Percentiles rank a stretch among this genome's conserved stretches.
These are phyloP conservation scores for Boletus mariae DNA, from an alignment of 1,284 basidiomycete genomes.

Conservation along the genomic window DNA sequence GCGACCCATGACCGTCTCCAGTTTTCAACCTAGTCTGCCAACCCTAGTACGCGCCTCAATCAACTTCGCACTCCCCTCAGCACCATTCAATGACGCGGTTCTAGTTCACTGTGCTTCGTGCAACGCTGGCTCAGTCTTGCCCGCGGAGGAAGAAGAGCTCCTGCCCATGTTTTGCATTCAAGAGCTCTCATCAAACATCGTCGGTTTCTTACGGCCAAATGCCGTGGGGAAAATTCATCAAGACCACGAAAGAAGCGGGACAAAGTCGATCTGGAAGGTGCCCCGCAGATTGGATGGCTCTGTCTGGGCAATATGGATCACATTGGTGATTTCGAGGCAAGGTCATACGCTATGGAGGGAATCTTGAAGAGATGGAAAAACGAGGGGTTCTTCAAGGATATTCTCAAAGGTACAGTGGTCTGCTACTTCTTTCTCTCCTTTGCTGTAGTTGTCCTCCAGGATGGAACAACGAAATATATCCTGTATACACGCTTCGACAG, in stretches of 20 bases:
- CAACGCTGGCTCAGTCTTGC: slow-evolving; percentile 4
- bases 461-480: slow-evolving; percentile 25
- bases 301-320: slow-evolving; percentile 20
- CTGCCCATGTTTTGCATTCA: slow-evolving; percentile 19
- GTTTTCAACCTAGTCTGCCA: slow-evolving; percentile 10
- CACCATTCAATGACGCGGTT: slow-evolving; percentile 19
- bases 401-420: slow-evolving; percentile 18
- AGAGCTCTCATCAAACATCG: slow-evolving; percentile 7
- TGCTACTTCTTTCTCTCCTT: neutral
- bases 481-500: slow-evolving; percentile 20
- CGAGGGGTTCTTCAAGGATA: slow-evolving; percentile 15
- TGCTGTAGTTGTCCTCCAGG: slow-evolving; percentile 6
- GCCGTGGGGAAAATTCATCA: slow-evolving; percentile 16
- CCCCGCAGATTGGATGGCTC: slow-evolving; percentile 11
- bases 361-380: slow-evolving; percentile 18
- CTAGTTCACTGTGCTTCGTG: slow-evolving; percentile 20
- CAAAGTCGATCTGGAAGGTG: slow-evolving; percentile 18
- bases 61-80: slow-evolving; percentile 22
- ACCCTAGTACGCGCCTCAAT: slow-evolving; percentile 22
- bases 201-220: slow-evolving; percentile 22
- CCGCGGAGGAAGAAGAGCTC: slow-evolving; percentile 18
- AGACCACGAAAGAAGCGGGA: slow-evolving; percentile 5
- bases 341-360: slow-evolving; percentile 13
- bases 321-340: slow-evolving; percentile 11
- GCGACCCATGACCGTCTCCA: neutral